Evolutionary conservation across 2,329 filamentous ascomycete species (phyloP).

Genomic region (Trichoderma pleuroti): DNA sequence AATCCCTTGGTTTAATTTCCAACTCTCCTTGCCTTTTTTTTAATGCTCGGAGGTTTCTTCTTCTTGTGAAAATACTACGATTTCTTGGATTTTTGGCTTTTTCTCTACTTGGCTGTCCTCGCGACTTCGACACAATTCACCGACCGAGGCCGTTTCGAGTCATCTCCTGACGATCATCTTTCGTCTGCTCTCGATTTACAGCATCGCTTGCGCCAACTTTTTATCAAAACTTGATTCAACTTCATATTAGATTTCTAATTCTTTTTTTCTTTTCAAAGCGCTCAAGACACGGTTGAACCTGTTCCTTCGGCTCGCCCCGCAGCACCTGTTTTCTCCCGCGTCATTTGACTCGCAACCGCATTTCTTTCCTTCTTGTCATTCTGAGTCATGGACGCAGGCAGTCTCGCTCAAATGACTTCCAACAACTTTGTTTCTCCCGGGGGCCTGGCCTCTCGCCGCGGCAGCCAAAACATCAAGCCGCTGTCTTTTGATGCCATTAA

Average conservation of each 20-base stretch:
- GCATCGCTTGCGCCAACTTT: conserved; percentile 12
- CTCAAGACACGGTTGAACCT: not conserved
- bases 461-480: conserved; percentile 85
- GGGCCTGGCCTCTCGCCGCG: conserved; percentile 79
- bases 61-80: conserved; percentile 20
- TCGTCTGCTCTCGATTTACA: conserved; percentile 2
- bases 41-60: conserved; percentile 15
- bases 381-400: conserved; percentile 84
- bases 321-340: conserved; percentile 1
- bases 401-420: conserved; percentile 99
- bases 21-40: not conserved
- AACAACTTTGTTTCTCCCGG: conserved; percentile 72
- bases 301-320: conserved; percentile 12
- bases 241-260: conserved; percentile 19
- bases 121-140: not conserved
- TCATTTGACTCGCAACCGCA: conserved; percentile 3
- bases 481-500: conserved; percentile 73
- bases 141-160: not conserved
- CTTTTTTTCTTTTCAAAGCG: not conserved
- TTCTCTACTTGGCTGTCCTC: conserved; percentile 17
- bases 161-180: not conserved
- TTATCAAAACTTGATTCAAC: conserved; percentile 15
- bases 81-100: conserved; percentile 21
- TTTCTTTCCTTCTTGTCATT: conserved; percentile 21
- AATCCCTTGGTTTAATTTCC: conserved; percentile 11